Evolutionary conservation across 345 rosid species (phyloP).

Genomic region (Syzygium oleosum): DNA sequence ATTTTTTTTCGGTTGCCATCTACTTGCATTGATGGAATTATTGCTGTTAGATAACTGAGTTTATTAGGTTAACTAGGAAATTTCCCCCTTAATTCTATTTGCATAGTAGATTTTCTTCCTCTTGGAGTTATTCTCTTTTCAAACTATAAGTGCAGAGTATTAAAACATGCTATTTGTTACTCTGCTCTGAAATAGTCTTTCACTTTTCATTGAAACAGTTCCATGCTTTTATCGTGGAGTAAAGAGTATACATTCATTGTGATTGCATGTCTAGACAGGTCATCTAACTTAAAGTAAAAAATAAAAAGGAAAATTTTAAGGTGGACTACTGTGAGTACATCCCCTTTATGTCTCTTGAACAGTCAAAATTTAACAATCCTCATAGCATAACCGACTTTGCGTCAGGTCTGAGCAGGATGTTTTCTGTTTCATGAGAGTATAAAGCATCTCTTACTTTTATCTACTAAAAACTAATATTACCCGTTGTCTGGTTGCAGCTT

Average conservation of each 20-base stretch:
- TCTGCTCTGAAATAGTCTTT: not conserved
- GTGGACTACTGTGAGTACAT: not conserved
- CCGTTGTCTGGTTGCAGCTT: constrained; percentile 44
- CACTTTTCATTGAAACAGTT: not conserved
- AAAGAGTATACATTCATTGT: not conserved
- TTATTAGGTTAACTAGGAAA: not conserved
- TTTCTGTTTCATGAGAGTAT: not conserved
- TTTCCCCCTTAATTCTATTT: not conserved
- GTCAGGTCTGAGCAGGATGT: not conserved
- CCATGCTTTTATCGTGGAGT: not conserved
- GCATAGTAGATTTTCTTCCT: not conserved
- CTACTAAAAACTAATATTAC: not conserved
- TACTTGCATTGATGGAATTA: not conserved
- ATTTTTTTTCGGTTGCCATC: not conserved
- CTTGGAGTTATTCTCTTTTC: not conserved
- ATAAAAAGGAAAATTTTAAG: not conserved
- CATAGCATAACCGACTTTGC: not conserved
- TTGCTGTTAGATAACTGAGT: not conserved
- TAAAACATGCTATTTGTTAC: not conserved
- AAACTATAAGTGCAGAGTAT: not conserved
- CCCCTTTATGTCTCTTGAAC: not conserved
- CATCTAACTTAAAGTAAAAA: not conserved
- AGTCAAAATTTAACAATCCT: not conserved
- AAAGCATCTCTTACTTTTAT: not conserved
- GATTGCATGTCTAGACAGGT: not conserved